phyloP scores from a whole-genome alignment of 148 eudicot species.

The Persicaria tinctoria region DNA sequence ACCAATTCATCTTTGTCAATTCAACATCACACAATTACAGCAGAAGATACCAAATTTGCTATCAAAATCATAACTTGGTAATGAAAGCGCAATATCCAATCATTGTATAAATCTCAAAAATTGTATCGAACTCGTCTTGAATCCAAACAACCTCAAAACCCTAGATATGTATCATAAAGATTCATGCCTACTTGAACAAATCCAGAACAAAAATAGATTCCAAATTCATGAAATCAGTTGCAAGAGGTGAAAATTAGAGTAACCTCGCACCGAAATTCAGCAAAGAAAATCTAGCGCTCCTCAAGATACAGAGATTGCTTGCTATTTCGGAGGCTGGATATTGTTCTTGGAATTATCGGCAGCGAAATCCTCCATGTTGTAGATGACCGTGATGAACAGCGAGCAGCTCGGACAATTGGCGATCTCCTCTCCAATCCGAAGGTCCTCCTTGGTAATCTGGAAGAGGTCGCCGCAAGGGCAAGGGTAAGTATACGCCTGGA shows the following conservation, averaged over 20 bases:
- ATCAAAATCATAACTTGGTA: neutral
- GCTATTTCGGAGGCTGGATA: slow-evolving; percentile 42
- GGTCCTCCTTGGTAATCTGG: slow-evolving; percentile 75
- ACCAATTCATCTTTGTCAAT: neutral
- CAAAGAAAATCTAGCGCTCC: neutral
- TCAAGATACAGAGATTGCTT: slow-evolving; percentile 59
- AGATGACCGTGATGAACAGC: slow-evolving; percentile 76
- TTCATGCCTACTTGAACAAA: too few species aligned
- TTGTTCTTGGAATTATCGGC: slow-evolving; percentile 21
- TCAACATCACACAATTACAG: slow-evolving; percentile 1
- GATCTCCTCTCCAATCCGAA: slow-evolving; percentile 80
- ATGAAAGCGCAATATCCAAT: neutral
- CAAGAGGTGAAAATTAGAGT: neutral
- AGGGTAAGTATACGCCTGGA: slow-evolving; percentile 69
- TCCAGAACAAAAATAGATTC: too few species aligned
- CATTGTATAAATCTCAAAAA: neutral
- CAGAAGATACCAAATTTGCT: neutral
- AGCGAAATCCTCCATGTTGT: slow-evolving; percentile 73
- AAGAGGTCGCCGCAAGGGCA: slow-evolving; percentile 91
- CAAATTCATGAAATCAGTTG: neutral
- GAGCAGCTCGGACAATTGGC: slow-evolving; percentile 96
- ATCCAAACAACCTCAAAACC: neutral
- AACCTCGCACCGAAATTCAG: neutral
- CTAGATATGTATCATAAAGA: neutral
- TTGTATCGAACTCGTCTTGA: neutral